Evolutionary conservation across 306 rosid genomes (phyloP).

Genomic region (Rosa lucieae): DNA sequence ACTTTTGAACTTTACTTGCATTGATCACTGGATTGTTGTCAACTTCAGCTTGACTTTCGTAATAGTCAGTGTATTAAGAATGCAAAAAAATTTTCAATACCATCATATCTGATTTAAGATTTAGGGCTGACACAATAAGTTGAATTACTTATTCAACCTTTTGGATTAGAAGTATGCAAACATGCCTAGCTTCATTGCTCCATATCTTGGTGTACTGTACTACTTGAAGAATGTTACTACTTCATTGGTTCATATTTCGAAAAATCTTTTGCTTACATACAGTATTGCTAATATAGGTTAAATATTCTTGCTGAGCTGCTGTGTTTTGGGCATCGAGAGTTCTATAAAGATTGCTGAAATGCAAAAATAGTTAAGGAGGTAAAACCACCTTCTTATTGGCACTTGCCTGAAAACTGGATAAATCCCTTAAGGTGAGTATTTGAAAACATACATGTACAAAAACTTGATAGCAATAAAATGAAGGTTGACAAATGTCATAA

Average conservation of each 20-base stretch:
- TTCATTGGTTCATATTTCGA: slow-evolving; percentile 9
- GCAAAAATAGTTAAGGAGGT: slow-evolving; percentile 89
- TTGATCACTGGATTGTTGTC: too few relatives aligned
- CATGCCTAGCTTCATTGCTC: too few relatives aligned
- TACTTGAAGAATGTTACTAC: too few relatives aligned
- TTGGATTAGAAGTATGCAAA: too few relatives aligned
- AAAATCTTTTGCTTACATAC: slow-evolving; percentile 27
- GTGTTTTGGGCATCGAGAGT: slow-evolving; percentile 93
- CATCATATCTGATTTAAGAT: too few relatives aligned
- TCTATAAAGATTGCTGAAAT: slow-evolving; percentile 99
- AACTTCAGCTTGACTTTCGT: too few relatives aligned
- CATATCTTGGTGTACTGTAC: too few relatives aligned
- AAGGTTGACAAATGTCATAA: not conserved
- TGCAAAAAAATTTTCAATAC: too few relatives aligned
- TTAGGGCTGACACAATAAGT: too few relatives aligned
- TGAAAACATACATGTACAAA: not conserved
- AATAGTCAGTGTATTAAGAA: too few relatives aligned
- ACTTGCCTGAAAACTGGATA: slow-evolving; percentile 34
- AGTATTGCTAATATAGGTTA: slow-evolving; percentile 59
- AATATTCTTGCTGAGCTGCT: slow-evolving; percentile 97
- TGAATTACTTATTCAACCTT: too few relatives aligned
- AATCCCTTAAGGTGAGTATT: slow-evolving; percentile 37
- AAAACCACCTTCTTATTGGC: slow-evolving; percentile 47
- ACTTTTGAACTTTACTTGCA: too few relatives aligned
- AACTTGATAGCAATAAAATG: not conserved